Evolutionary conservation across 768 basidiomycete species (phyloP), one percentile per base, ranked within the genome.

Genomic region (Hemileccinum impolitum): DNA sequence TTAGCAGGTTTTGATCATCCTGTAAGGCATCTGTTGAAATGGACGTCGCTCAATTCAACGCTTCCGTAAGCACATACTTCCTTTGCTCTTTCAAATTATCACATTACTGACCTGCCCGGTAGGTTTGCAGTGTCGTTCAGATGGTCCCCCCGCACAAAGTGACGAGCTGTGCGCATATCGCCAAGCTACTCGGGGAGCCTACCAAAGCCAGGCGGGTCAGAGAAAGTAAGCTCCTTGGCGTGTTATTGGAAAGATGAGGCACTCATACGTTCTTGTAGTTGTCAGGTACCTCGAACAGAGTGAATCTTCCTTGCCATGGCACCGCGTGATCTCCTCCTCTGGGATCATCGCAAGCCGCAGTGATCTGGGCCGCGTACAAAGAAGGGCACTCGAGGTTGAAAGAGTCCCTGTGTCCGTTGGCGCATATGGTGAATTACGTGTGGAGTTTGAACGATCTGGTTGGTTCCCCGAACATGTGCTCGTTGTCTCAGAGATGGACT

Each of bases 111-210:
- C 23, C 13, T 38, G 17, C 9, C 21, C 8, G 11, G 15, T 60
- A 88, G 82, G 86, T 90, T 23, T 90, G 87, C 52, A 72, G 81
- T 32, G 72, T 79, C 28, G 78, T 89, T 30, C 76, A 85, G 28
- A 73, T 74, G 43, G 85, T 91, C 45, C 88, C 88, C 4, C 64
- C 64, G n/a, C 72, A 73, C 41, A 76, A 74, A 52, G 84, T 89
- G 8, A 88, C 87, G 0, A 85, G 78, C 40, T 90, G 61, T 86
- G 85, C 82, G 9, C 87, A 91, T 60, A 79, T 91, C 47, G 88
- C 89, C 4, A 87, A 82, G 58, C 72, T 90, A 5, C 75, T 86
- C 39, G 87, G 87, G 17, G 84, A 84, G 79, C 87, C 87, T 0
- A 74, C 72, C 13, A 78, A 90, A 65, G 81, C 87, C 9, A 75